Base-by-base conservation (phyloP, 1,284 basidiomycete genomes). In the Agaricales sp. region DNA sequence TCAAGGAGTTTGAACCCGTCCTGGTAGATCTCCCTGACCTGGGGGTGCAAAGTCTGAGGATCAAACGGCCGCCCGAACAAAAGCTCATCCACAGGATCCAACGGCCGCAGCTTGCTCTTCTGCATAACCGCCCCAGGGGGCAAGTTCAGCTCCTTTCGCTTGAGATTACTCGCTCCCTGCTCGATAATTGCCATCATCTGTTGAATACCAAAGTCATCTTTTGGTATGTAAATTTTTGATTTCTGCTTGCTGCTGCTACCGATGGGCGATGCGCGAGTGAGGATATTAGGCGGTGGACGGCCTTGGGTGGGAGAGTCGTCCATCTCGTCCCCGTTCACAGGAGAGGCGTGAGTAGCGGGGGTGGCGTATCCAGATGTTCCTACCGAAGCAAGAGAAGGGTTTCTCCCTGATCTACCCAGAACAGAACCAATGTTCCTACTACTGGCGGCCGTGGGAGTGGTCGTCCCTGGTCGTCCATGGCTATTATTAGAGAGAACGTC, bases 151-250 rank as follows among this genome's bases (percentile, higher is more conserved):
- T 35, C 30, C 11, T 11, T 35, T 8, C 30, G 30, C 30, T 35
- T 35, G 8, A 8, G 30, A 8, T 8, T n/a, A 35, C 30, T 11
- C 11, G 80, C 82, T 25, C 77, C 74, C 30, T 78, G 75, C 58
- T 89, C 79, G 51, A 94, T 90, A 45, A 93, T 72, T 8, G 87
- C 81, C 71, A 92, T 75, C 83, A 94, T 89, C 49, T 81, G 73
- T 12, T 78, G 69, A 37, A 92, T 67, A 1, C 91, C 92, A 64
- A 92, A 93, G 62, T 93, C 88, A 58, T 91, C 82, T 54, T 77
- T 77, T 20, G 85, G 80, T 41, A 87, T 64, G 22, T 80, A 63
- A 76, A 68, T 46, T 63, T 70, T 50, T 69, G 69, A 47, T 59
- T 56, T 50, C 26, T 55, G 50, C 47, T 61, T 64, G 23, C 59